These are phyloP conservation scores for Candida nonsorbophila DNA, from an alignment of 805 yeast species.

Conservation along the genomic window DNA sequence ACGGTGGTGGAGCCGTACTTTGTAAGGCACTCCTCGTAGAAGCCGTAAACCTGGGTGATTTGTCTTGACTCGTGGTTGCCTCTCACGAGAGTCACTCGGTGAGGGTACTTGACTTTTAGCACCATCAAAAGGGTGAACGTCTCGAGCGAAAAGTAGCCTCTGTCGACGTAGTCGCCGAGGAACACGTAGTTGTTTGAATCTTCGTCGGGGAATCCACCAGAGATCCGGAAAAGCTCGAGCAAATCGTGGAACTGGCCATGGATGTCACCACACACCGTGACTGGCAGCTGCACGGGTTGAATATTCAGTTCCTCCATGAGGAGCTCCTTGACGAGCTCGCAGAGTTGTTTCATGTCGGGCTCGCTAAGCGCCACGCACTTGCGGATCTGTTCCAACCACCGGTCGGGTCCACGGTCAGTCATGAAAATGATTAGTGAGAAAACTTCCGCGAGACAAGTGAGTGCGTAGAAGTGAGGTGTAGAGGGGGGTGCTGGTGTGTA, in stretches of 20 bases:
- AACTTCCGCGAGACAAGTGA: too few species aligned
- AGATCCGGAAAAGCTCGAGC: constrained; percentile 79
- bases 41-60: constrained; percentile 98
- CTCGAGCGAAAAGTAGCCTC: constrained; percentile 94
- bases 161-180: constrained; percentile 93
- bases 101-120: constrained; percentile 82
- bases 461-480: too few species aligned
- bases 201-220: constrained; percentile 88
- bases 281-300: constrained; percentile 91
- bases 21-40: constrained; percentile 90
- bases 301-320: constrained; percentile 95
- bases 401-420: constrained; percentile 85
- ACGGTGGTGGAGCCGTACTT: constrained; percentile 93
- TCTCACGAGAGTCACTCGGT: constrained; percentile 81
- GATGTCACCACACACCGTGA: constrained; percentile 94
- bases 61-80: constrained; percentile 98
- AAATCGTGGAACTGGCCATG: constrained; percentile 98
- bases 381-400: constrained; percentile 91
- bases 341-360: constrained; percentile 90
- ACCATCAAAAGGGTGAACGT: constrained; percentile 94
- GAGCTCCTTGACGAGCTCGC: constrained; percentile 91
- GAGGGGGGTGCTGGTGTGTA: too few species aligned
- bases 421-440: constrained; percentile 24
- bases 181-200: constrained; percentile 51
- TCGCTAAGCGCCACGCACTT: constrained; percentile 87